Evolutionary conservation across 345 rosid genomes (phyloP), one percentile per base, ranked within the genome.

Genomic region (Noccaea bulbosa): DNA sequence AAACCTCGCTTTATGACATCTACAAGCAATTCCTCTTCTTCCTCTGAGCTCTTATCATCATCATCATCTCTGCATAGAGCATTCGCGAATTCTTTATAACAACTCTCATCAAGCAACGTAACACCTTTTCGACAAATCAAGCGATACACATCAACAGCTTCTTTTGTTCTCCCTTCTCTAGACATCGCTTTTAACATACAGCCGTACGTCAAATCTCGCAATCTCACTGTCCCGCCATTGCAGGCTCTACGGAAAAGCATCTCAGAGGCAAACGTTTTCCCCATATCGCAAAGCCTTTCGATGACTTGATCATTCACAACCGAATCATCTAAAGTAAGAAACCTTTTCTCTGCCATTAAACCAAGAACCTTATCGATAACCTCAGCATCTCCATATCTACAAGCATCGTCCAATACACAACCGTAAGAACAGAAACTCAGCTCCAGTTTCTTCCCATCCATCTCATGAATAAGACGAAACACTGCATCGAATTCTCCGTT

Each of bases 351-450:
- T 2, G 50, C 65, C 91, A 85, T 79, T 27, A 79, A 38, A 60
- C 47, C 43, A 69, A 79, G 53, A 41, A 83, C 72, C 75, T 68
- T 83, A 56, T 83, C 82, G 37, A 76, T 76, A 58, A 75, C 77
- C 78, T 81, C 83, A 7, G 48, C 55, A 37, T 84, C 77, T 51
- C 76, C 65, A 49, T 50, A 64, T 76, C 60, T 82, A 73, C 92
- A 87, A 5, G 81, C 95, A 71, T 84, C 91, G 74, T 91, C 95
- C 58, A 91, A 91, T 15, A 88, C 45, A 5, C 81, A 78, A 71
- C 88, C 65, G 59, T 76, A 84, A 53, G 87, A 70, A 70, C 44
- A 33, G 54, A 83, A 84, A 77, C 89, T 72, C 35, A 86, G 52
- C 41, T 70, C 62, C 7, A 87, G 49, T 53, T 83, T 75, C 69